Conservation (phyloP, 306 rosid species). For the Notholithocarpus densiflorus region DNA sequence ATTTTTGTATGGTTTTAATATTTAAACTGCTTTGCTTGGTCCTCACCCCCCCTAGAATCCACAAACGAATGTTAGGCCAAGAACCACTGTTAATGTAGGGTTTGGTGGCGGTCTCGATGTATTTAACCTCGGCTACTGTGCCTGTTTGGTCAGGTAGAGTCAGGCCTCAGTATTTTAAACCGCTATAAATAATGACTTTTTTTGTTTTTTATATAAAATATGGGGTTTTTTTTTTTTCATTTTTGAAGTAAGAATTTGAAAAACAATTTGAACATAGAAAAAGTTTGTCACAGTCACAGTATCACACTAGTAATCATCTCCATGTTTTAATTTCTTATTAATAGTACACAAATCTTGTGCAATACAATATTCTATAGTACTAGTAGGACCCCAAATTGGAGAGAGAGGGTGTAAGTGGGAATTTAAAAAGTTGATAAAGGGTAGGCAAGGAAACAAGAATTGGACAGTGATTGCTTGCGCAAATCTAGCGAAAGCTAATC, state of each 20-base stretch:
- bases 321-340: too few relatives aligned
- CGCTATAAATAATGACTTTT: not conserved
- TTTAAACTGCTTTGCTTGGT: not conserved
- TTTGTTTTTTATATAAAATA: not conserved
- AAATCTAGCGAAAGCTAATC: constrained; percentile 90
- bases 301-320: too few relatives aligned
- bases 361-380: too few relatives aligned
- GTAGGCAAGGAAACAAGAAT: constrained; percentile 31
- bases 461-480: constrained; percentile 76
- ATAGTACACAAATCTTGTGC: too few relatives aligned
- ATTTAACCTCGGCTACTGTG: constrained; percentile 40
- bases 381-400: not conserved
- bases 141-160: constrained; percentile 37
- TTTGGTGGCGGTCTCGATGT: constrained; percentile 38
- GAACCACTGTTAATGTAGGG: constrained; percentile 21
- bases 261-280: too few relatives aligned
- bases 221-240: not conserved
- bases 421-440: constrained; percentile 35
- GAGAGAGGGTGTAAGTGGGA: constrained; percentile 19
- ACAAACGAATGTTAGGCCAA: constrained; percentile 45
- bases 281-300: too few relatives aligned
- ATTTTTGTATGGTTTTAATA: not conserved
- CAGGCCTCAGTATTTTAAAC: constrained; percentile 2
- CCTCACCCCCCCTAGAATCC: constrained; percentile 33
- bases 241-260: too few relatives aligned